Percentiles rank a stretch among this genome's conserved stretches.
Evolutionary conservation across 805 yeast genomes (phyloP).

Genomic region (Lipomyces chichibuensis): DNA sequence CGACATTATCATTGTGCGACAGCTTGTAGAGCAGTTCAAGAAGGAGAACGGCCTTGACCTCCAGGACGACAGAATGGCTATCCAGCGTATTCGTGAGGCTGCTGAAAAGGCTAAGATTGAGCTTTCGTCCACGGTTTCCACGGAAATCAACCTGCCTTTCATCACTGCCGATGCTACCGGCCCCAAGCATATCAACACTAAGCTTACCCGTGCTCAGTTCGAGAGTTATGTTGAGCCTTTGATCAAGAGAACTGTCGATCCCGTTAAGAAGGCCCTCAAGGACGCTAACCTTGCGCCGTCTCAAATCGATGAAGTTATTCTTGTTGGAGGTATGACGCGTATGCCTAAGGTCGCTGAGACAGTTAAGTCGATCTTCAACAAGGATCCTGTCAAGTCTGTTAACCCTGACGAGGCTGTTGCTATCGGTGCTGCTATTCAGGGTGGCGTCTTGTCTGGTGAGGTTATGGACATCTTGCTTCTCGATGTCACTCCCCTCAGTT

Average conservation of each 20-base stretch:
- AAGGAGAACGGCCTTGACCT: conserved; percentile 70
- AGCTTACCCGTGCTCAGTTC: conserved; percentile 67
- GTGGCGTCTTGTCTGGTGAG: conserved; percentile 94
- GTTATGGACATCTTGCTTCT: conserved; percentile 87
- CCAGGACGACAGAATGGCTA: conserved; percentile 68
- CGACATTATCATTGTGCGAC: conserved; percentile 83
- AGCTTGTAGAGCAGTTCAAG: conserved; percentile 78
- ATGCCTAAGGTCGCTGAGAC: conserved; percentile 85
- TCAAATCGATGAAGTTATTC: conserved; percentile 76
- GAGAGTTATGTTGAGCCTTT: conserved; percentile 69
- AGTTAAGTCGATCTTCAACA: conserved; percentile 75
- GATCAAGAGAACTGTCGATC: conserved; percentile 71
- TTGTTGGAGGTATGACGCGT: conserved; percentile 91
- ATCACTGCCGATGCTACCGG: conserved; percentile 85
- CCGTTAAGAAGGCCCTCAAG: conserved; percentile 79
- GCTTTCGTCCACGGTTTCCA: conserved; percentile 70
- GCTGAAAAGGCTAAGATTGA: conserved; percentile 90
- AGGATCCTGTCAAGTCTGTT: conserved; percentile 85
- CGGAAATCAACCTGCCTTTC: conserved; percentile 80
- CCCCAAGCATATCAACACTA: conserved; percentile 75
- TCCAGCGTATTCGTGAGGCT: conserved; percentile 84
- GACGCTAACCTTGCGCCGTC: conserved; percentile 71
- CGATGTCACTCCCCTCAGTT: conserved; percentile 86
- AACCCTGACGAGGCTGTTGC: conserved; percentile 96
- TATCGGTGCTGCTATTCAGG: conserved; percentile 97